Conservation (phyloP, 441 rosid genomes). For the Populus tomentosa region DNA sequence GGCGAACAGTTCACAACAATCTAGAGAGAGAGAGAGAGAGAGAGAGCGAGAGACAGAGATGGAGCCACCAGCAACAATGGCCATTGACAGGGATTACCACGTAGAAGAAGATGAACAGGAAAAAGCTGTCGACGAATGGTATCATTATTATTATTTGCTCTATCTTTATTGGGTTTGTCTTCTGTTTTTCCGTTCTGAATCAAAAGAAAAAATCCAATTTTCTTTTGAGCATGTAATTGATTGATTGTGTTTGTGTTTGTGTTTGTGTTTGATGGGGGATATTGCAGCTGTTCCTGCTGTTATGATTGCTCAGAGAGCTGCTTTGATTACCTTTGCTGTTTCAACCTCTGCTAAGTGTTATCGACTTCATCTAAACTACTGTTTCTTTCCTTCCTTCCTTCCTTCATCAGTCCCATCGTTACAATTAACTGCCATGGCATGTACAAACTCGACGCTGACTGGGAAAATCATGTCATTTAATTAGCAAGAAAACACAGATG, state of each 20-base stretch:
- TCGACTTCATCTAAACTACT: neutral
- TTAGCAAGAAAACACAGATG: too few species aligned
- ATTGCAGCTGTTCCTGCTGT: slow-evolving; percentile 45
- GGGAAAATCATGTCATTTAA: too few species aligned
- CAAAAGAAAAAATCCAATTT: neutral
- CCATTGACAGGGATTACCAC: slow-evolving; percentile 26
- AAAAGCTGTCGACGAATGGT: slow-evolving; percentile 38
- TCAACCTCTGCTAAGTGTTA: neutral
- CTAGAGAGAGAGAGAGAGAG: neutral
- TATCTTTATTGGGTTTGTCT: neutral
- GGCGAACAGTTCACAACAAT: neutral
- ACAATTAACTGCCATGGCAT: neutral
- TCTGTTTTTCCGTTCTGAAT: too few species aligned
- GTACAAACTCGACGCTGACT: neutral
- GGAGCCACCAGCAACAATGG: slow-evolving; percentile 47
- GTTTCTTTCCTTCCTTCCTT: neutral
- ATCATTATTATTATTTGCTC: neutral
- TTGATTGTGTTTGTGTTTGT: neutral
- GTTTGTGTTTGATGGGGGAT: slow-evolving; percentile 1
- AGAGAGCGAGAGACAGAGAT: slow-evolving; percentile 2
- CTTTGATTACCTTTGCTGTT: slow-evolving; percentile 35
- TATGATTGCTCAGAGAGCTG: slow-evolving; percentile 40
- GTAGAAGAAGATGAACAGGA: slow-evolving; percentile 34
- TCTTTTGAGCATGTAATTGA: neutral
- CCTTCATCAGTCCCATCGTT: neutral